Base-by-base conservation (phyloP, 345 rosid species). In the Heritiera fomes region DNA sequence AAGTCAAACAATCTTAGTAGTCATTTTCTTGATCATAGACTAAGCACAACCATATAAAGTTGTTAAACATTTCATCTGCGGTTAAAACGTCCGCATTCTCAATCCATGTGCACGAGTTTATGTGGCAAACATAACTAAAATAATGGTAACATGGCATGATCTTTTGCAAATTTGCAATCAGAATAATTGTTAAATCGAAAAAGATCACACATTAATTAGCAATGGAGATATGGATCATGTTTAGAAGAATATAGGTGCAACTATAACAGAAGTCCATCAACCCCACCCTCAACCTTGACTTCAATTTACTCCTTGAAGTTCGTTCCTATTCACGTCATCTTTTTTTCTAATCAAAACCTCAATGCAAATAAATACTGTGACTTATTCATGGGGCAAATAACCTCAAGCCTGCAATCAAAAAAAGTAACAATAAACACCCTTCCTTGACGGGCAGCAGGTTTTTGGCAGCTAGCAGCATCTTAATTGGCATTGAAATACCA, bases 301-400 rank as follows among this genome's bases (percentile, higher is more conserved):
- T 77, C 69, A 38, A 45, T 71, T 64, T 68, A 68, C 77, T 52
- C 43, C 18, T 20, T 64, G 58, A 53, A 13, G 47, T 8, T n/a
- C 0, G 71, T 41, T 66, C 20, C 52, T 52, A 9, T 53, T 75
- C n/a, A 59, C 53, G 49, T 8, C 20, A 2, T 73, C 55, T 79
- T 9, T 58, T 69, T 47, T 18, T 23, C 78, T 66, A 53, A 52
- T 34, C 38, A 34, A 34, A 34, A 34, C 38, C 38, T 34, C 38
- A 34, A 34, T 34, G 38, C 1, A 34, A 34, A 34, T 34, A 34
- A 34, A 34, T 34, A 34, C 38, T 34, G 38, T 3, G 50, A 78
- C 64, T 80, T 78, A 59, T 85, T 85, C 77, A 78, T 4, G 56
- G 68, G 46, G 82, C 77, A 68, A 69, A 82, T 63, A 67, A 74